Base-by-base conservation (phyloP, 768 basidiomycete species). In the Boletus rex-veris region DNA sequence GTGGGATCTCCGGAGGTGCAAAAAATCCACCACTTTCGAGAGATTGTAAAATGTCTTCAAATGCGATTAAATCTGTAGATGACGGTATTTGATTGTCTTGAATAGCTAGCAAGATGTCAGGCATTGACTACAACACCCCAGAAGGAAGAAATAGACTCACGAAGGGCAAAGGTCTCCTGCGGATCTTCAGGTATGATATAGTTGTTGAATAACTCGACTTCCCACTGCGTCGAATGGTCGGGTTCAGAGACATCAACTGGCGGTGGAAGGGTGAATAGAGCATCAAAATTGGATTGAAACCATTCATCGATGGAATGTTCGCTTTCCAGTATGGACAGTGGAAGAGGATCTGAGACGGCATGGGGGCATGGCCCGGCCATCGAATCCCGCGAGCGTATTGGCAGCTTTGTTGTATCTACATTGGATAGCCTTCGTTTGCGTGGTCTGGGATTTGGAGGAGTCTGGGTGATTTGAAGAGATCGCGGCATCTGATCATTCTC, bases 361-460 rank as follows among this genome's bases (percentile, higher is more conserved):
- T 69, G 68, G 3, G 61, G 45, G 21, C 60, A 65, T 1, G 69
- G 63, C 16, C 40, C 53, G 0, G 24, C 19, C 2, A 52, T 45
- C 3, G 63, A 50, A 15, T 52, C 57, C 12, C 65, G 65, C 0
- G 68, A 67, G 4, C 68, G 67, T 36, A 74, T 76, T 4, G 64
- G 40, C 4, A 53, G 9, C 1, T 40, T 21, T 1, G 57, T 24
- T 1, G 48, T 21, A 10, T 66, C 68, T 7, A 59, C 49, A 26
- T 75, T 70, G 0, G 79, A 77, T 3, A 74, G 21, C 2, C 72
- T 64, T 26, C 75, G 73, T 54, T 78, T 76, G 37, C 45, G 56
- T 1, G 55, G 53, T 16, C 50, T 43, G 15, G 18, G 4, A 33
- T 26, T 12, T 5, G 48, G 10, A 9, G 31, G 18, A 36, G 3